These are phyloP conservation scores for Fraxinus latifolia DNA, from an alignment of 305 asterid species.

Conservation along the genomic window DNA sequence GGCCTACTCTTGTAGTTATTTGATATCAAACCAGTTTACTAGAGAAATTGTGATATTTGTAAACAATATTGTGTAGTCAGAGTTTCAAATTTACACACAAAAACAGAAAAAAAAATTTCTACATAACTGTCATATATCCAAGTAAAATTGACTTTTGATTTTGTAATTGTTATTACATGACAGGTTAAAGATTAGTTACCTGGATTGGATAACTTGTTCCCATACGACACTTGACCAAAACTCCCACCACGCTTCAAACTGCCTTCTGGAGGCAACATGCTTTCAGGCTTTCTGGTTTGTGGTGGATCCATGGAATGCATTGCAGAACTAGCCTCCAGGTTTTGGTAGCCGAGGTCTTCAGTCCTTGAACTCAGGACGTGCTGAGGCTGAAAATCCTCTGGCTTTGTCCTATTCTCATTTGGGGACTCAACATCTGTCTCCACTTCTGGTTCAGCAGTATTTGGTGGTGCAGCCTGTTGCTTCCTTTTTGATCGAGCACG, in stretches of 20 bases:
- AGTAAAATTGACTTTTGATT: background rate
- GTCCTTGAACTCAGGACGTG: slow-evolving; percentile 41
- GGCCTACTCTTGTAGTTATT: background rate
- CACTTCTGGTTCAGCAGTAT: slow-evolving; percentile 61
- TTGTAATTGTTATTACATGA: background rate
- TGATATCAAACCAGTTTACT: background rate
- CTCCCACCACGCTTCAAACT: slow-evolving; percentile 56
- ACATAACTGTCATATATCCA: background rate
- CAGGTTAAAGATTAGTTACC: slow-evolving; percentile 37
- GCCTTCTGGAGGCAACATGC: slow-evolving; percentile 59
- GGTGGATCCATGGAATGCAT: slow-evolving; percentile 44
- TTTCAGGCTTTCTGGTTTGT: slow-evolving; percentile 48
- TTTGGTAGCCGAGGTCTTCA: slow-evolving; percentile 62
- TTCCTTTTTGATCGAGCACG: slow-evolving; percentile 97
- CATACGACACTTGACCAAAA: slow-evolving; percentile 68
- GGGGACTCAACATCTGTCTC: slow-evolving; percentile 86
- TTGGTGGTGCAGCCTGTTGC: slow-evolving; percentile 61
- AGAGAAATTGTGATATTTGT: background rate
- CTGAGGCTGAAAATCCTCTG: slow-evolving; percentile 59
- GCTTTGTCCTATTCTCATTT: slow-evolving; percentile 62
- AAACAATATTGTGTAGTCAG: background rate
- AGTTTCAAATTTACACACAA: background rate
- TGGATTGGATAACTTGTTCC: slow-evolving; percentile 51
- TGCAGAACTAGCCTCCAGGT: slow-evolving; percentile 40
- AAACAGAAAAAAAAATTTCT: background rate